Evolutionary conservation across 805 yeast genomes (phyloP), one percentile per base, ranked within the genome.

Genomic region (Yamadazyma scolyti): DNA sequence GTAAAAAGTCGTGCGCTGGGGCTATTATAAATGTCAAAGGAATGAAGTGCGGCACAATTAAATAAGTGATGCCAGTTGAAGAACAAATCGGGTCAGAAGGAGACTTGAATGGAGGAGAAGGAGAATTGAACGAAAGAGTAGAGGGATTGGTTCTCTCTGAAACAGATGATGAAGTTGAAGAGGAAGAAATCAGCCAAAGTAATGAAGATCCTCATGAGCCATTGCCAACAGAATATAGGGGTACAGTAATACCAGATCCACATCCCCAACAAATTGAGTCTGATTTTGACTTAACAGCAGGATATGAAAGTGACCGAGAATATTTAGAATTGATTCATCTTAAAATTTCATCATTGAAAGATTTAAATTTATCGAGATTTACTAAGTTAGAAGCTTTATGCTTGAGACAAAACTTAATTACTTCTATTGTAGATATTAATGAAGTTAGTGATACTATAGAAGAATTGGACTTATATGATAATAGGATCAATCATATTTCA

Each of bases 401-500:
- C 39, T 65, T 93, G 37, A 74, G 98, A 51, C 95, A 88, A 49
- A 93, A 93, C 55, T 62, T 87, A 42, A 65, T 93, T 23, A 79
- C 82, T 17, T 73, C 82, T n/a, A 68, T 89, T 22, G 71, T 77
- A 25, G 61, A 46, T 7, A 45, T 62, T 9, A 51, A 44, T n/a
- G 88, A 78, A 7, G 61, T 90, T 12, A 23, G 31, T 18, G 75
- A 69, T 2, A 65, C 68, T 1, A 46, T 93, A 44, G 83, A 75
- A 42, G 93, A 87, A 38, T 61, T 93, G 36, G 98, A 93, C 56
- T 67, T 89, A 19, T 93, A 93, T 53, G 98, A 93, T 58, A 93
- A 93, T 58, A 66, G 95, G 46, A 82, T 93, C 47, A 78, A 80
- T 42, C 96, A 88, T 51, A 86, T 93, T 30, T 79, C 89, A 4